Evolutionary conservation across 2,329 filamentous ascomycete genomes (phyloP).

Genomic region (Cladosporium sp.): DNA sequence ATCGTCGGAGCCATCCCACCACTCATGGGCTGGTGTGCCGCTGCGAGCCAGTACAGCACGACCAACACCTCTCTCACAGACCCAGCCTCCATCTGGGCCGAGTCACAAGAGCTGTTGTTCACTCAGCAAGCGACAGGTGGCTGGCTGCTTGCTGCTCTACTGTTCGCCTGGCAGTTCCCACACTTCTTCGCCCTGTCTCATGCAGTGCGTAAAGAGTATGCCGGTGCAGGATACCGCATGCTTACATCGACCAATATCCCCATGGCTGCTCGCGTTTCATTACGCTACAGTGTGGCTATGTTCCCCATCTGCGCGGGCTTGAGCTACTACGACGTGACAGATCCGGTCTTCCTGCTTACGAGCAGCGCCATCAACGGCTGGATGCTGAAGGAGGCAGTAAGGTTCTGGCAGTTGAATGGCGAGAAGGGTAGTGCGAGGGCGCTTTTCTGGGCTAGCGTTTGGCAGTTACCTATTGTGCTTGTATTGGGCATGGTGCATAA

Average conservation of each 20-base stretch:
- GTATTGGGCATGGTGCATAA: conserved; percentile 90
- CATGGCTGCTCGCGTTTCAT: conserved; percentile 79
- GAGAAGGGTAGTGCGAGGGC: conserved; percentile 77
- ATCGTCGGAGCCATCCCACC: conserved; percentile 91
- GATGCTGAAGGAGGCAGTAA: conserved; percentile 76
- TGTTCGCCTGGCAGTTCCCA: conserved; percentile 97
- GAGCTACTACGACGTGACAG: conserved; percentile 77
- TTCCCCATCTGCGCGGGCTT: conserved; percentile 82
- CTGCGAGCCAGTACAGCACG: conserved; percentile 78
- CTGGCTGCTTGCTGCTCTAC: conserved; percentile 79
- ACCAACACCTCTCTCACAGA: conserved; percentile 25
- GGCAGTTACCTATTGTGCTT: conserved; percentile 88
- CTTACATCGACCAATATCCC: conserved; percentile 84
- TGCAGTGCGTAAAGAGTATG: conserved; percentile 87
- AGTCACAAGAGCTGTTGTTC: conserved; percentile 37
- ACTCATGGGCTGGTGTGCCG: conserved; percentile 96
- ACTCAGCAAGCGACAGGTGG: conserved; percentile 59
- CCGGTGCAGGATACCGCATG: conserved; percentile 66
- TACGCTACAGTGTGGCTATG: conserved; percentile 83
- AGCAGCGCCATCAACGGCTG: conserved; percentile 82
- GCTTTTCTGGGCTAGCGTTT: conserved; percentile 96
- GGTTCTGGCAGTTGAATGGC: conserved; percentile 78
- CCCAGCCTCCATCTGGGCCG: conserved; percentile 28
- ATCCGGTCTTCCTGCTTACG: conserved; percentile 79
- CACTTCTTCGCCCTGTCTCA: conserved; percentile 96